Percentiles rank a stretch among this genome's conserved stretches.
These are phyloP conservation scores for Punica granatum DNA, from an alignment of 345 rosid genomes.

Conservation along the genomic window DNA sequence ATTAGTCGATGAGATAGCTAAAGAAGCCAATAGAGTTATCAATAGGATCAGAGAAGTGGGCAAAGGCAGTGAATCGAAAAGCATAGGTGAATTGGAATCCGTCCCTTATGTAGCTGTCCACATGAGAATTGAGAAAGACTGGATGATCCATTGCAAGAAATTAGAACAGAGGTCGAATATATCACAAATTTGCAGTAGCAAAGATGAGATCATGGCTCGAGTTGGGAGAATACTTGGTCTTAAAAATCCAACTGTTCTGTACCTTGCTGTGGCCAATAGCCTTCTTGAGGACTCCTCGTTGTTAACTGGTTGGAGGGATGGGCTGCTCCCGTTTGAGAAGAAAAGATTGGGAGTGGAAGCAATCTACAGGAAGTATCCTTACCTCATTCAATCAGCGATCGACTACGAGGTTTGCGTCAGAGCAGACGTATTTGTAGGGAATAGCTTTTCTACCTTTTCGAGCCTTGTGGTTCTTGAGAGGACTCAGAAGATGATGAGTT, in stretches of 20 bases:
- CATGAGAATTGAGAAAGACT: constrained; percentile 95
- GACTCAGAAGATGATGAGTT: constrained; percentile 62
- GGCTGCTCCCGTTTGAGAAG: constrained; percentile 73
- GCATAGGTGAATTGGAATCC: constrained; percentile 1
- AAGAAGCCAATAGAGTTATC: constrained; percentile 75
- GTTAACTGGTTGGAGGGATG: constrained; percentile 67
- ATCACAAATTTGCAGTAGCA: constrained; percentile 81
- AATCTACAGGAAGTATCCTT: constrained; percentile 68
- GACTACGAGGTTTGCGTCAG: constrained; percentile 89
- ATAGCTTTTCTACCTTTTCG: constrained; percentile 93
- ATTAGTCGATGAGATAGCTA: constrained; percentile 59
- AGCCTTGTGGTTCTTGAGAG: constrained; percentile 84
- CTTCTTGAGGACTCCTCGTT: constrained; percentile 75
- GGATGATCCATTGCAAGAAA: constrained; percentile 98
- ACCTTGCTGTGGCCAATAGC: constrained; percentile 83
- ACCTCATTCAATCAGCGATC: constrained; percentile 87
- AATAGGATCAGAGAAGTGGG: constrained; percentile 60
- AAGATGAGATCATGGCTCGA: constrained; percentile 61
- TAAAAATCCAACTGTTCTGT: constrained; percentile 47
- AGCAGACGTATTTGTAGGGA: constrained; percentile 87
- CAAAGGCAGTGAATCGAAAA: constrained; percentile 21
- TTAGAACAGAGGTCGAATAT: constrained; percentile 57
- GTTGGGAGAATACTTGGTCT: constrained; percentile 56
- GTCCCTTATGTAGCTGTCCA: constrained; percentile 75
- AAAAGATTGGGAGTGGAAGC: constrained; percentile 67